These are phyloP conservation scores for slime mould (Dictyostelium discoideum) DNA, from an alignment of 78 protist species.

Conservation along the genomic window dicty_2.7 NC_007088.5:7168501-7169000, in stretches of 20 bases:
- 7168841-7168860: constrained; percentile 71
- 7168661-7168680: constrained; percentile 63
- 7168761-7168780: constrained; percentile 63
- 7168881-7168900: constrained; percentile 39
- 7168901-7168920: constrained; percentile 68
- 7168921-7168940: constrained; percentile 64
- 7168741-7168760: not conserved
- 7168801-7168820: constrained; percentile 57
- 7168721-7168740: not conserved
- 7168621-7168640: constrained; percentile 26
- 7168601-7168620: constrained; percentile 25
- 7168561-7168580: constrained; percentile 8
- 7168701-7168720: not conserved
- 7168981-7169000: constrained; percentile 7
- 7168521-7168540: too few relatives aligned
- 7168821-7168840: constrained; percentile 57
- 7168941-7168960: constrained; percentile 72
- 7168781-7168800: constrained; percentile 76
- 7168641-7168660: constrained; percentile 23
- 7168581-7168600: constrained; percentile 4
- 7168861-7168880: constrained; percentile 71
- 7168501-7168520: not conserved
- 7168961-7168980: constrained; percentile 76
- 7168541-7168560: not conserved
- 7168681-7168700: not conserved